A percentile compares a stretch with the other conserved stretches of the same genome.
Evolutionary conservation across 768 basidiomycete species (phyloP).

Genomic region (Pisolithus albus): DNA sequence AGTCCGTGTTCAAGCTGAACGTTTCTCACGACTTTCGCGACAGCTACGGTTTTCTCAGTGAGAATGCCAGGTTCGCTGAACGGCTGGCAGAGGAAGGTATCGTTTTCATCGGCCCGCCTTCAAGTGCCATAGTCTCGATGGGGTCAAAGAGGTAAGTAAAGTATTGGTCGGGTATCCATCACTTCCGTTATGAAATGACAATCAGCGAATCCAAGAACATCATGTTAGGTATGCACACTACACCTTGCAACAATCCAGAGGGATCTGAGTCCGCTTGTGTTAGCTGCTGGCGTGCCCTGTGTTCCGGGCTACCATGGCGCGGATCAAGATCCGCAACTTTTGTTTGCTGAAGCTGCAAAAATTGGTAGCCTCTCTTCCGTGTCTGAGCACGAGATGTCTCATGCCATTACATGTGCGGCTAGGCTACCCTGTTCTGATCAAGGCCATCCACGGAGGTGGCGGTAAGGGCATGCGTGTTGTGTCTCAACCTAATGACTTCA

Average conservation of each 20-base stretch:
- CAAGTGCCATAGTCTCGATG: conserved; percentile 86
- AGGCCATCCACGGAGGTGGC: conserved; percentile 93
- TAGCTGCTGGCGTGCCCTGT: conserved; percentile 85
- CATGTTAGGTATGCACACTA: conserved; percentile 57
- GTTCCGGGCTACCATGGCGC: conserved; percentile 91
- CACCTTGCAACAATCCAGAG: not conserved
- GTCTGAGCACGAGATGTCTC: not conserved
- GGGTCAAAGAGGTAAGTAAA: conserved; percentile 78
- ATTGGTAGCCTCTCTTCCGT: conserved; percentile 44
- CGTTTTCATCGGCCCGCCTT: conserved; percentile 86
- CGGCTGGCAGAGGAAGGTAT: conserved; percentile 71
- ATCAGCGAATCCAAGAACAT: conserved; percentile 92
- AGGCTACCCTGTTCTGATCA: conserved; percentile 91
- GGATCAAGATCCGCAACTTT: conserved; percentile 67
- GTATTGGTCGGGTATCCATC: not conserved
- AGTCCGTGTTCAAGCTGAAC: not conserved
- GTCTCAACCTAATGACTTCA: conserved; percentile 57
- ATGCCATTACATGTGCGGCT: not conserved
- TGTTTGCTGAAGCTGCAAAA: conserved; percentile 59
- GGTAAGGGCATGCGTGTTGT: conserved; percentile 95
- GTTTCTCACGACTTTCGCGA: not conserved
- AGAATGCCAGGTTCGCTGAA: conserved; percentile 80
- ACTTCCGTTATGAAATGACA: not conserved
- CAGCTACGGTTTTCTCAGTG: conserved; percentile 87
- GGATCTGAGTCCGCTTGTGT: conserved; percentile 8